These are phyloP conservation scores for Closterium sp. DNA, from an alignment of 139 green algal species.

Conservation along the genomic window DNA sequence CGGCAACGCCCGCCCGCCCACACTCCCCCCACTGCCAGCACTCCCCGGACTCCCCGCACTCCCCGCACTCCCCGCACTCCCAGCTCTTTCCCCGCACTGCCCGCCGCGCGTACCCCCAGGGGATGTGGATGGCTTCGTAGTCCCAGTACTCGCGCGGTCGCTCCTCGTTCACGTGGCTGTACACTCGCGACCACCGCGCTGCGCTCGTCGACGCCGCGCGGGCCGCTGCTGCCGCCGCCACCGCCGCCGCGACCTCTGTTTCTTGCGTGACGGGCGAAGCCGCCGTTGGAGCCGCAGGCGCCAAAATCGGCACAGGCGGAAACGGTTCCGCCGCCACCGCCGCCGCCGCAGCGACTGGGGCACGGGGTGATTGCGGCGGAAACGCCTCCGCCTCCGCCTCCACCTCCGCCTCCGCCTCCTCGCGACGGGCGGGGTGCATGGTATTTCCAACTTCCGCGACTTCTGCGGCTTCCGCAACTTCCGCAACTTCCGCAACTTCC, in stretches of 20 bases:
- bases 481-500: too few relatives aligned
- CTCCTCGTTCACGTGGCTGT: constrained; percentile 77
- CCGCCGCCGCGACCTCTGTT: neutral
- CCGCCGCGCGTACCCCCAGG: constrained; percentile 72
- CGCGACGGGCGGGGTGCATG: too few relatives aligned
- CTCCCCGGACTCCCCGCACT: too few relatives aligned
- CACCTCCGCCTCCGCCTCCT: too few relatives aligned
- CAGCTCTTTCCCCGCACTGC: too few relatives aligned
- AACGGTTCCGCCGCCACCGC: neutral
- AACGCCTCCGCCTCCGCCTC: too few relatives aligned
- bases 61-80: too few relatives aligned
- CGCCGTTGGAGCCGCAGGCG: neutral
- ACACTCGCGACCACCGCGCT: constrained; percentile 58
- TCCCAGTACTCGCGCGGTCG: constrained; percentile 87
- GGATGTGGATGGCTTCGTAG: constrained; percentile 82
- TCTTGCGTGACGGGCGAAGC: neutral
- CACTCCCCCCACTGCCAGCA: too few relatives aligned
- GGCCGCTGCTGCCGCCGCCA: too few relatives aligned
- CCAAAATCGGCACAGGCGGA: neutral
- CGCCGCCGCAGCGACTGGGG: too few relatives aligned
- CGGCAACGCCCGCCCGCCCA: neutral
- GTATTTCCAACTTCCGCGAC: too few relatives aligned
- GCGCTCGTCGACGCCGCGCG: neutral
- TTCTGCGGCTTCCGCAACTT: too few relatives aligned
- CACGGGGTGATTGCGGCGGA: neutral